These are phyloP conservation scores for Aspergillus ochraceus DNA, from an alignment of 2,329 filamentous ascomycete genomes.

Conservation along the genomic window DNA sequence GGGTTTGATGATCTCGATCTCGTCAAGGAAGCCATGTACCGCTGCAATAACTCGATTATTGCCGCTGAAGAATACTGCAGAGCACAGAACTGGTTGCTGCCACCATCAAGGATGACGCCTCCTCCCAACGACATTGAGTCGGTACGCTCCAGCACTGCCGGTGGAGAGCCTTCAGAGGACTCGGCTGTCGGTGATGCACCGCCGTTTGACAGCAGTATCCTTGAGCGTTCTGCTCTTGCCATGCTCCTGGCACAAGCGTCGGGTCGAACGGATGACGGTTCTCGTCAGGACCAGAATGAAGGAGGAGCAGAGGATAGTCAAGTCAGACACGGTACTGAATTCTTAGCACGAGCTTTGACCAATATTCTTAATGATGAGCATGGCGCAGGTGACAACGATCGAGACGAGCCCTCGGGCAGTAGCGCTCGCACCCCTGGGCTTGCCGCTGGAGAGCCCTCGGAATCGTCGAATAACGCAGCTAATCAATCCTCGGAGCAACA, in stretches of 20 bases:
- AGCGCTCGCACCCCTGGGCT: conserved; percentile 17
- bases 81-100: conserved; percentile 58
- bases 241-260: conserved; percentile 36
- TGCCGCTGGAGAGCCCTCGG: conserved; percentile 18
- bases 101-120: conserved; percentile 66
- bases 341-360: conserved; percentile 45
- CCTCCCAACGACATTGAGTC: conserved; percentile 57
- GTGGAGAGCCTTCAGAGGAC: conserved; percentile 33
- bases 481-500: conserved; percentile 21
- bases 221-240: conserved; percentile 34
- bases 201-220: conserved; percentile 23
- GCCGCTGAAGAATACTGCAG: conserved; percentile 73
- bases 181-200: conserved; percentile 25
- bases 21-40: conserved; percentile 76
- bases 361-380: conserved; percentile 39
- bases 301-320: conserved; percentile 29
- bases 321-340: conserved; percentile 34
- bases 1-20: conserved; percentile 62
- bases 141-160: conserved; percentile 27
- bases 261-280: conserved; percentile 25
- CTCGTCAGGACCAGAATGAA: conserved; percentile 22
- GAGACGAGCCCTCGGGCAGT: conserved; percentile 24
- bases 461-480: conserved; percentile 22
- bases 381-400: conserved; percentile 23
- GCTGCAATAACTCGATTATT: conserved; percentile 67